Conservation (phyloP, 179 eudicot species). For the Vitellaria paradoxa region DNA sequence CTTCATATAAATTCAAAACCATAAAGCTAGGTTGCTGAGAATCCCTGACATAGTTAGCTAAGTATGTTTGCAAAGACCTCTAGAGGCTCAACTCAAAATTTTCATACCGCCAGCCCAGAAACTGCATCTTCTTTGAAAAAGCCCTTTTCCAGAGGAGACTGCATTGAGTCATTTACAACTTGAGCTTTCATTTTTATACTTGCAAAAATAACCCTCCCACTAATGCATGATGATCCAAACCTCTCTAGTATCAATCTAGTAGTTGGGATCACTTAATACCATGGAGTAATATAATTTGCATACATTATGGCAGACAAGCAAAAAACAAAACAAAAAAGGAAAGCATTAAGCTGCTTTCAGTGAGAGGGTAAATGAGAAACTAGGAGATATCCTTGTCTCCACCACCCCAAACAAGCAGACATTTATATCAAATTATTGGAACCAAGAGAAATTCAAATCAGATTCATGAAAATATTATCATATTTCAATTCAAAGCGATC, state of each 20-base stretch:
- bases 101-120: not conserved
- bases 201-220: not conserved
- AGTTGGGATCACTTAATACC: not conserved
- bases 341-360: not conserved
- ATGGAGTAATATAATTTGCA: not conserved
- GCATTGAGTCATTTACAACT: not conserved
- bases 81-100: not conserved
- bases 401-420: slow-evolving; percentile 40
- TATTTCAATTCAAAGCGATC: slow-evolving; percentile 7
- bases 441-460: not conserved
- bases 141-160: not conserved
- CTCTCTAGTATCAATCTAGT: not conserved
- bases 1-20: slow-evolving; percentile 1
- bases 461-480: slow-evolving; percentile 10
- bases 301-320: not conserved
- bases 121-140: not conserved
- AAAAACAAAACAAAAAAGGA: not conserved
- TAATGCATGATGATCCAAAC: not conserved
- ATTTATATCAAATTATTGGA: not conserved
- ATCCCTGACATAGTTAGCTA: not conserved
- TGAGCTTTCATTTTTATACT: not conserved
- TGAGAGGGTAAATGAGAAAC: not conserved
- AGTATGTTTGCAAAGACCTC: not conserved
- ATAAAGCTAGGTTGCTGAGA: not conserved
- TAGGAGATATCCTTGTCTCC: slow-evolving; percentile 81